Base-by-base conservation (phyloP, 768 basidiomycete species). In the Kwoniella europaea region DNA sequence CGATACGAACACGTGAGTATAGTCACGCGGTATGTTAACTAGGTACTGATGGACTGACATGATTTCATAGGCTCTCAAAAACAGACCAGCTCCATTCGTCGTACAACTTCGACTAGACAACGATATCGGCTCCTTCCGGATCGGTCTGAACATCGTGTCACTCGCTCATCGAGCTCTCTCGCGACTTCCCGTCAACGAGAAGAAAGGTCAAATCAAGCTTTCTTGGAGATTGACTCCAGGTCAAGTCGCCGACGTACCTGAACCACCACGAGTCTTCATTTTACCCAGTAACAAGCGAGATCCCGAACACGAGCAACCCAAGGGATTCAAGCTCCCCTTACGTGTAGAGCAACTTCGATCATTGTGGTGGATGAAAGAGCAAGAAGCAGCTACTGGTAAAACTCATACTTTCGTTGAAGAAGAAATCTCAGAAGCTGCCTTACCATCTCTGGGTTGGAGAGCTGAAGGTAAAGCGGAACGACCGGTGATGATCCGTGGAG, bases 401-500 rank as follows among this genome's bases (percentile, higher is more conserved):
- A 68, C 75, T 10, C 77, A 79, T 65, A 90, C 92, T 1, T 98
- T 96, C 81, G 82, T 94, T 35, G 95, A 98, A 82, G 94, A 98
- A 81, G 95, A 98, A 81, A 92, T 97, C 54, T 91, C 93, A 0
- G 95, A 98, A 82, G 92, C 93, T 3, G 88, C 92, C 57, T 86
- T 95, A 3, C 90, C 90, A 69, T 89, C 93, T 63, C 85, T 97
- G 13, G 92, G 93, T 7, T 98, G 95, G 95, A 87, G 93, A 74
- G 93, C 92, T n/a, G 94, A 97, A 83, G 94, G 92, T 52, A 90
- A 92, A 53, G 94, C 92, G 3, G 89, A 91, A 74, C 85, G 94
- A 43, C 88, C 90, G 0, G 87, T 92, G 63, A 87, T 84, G 69
- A 85, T 97, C 53, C 88, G 92, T 65, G 94, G 95, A 18, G 94